These are phyloP conservation scores for Trichoderma reesei DNA, from an alignment of 495 filamentous ascomycete species.

Conservation along the genomic window DNA sequence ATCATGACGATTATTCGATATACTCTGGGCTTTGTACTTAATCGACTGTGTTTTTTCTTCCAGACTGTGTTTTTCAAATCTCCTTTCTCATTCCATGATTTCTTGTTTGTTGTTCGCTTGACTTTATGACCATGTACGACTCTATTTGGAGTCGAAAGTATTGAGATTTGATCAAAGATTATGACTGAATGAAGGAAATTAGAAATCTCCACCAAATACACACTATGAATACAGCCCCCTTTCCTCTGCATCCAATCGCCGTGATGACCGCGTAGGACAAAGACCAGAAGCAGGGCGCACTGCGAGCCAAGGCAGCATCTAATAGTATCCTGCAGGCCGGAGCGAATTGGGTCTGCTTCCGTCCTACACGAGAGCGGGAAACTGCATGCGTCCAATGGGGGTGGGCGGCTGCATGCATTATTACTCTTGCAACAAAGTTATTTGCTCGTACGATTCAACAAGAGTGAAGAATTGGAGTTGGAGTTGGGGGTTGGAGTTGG, in stretches of 20 bases:
- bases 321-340: background rate
- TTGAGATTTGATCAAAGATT: no score
- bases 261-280: background rate
- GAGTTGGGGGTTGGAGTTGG: background rate
- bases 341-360: background rate
- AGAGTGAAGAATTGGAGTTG: no score
- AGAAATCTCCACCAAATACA: background rate
- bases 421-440: no score
- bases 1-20: background rate
- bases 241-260: no score
- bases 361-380: no score
- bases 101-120: background rate
- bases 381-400: no score
- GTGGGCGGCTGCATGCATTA: no score
- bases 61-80: background rate
- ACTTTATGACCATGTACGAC: background rate
- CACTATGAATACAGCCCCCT: no score
- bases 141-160: no score
- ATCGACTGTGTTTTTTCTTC: background rate
- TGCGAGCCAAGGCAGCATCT: no score
- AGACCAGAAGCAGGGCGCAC: no score
- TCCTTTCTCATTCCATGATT: background rate
- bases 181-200: background rate
- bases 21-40: background rate
- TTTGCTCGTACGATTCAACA: no score